phyloP scores from a whole-genome alignment of 768 basidiomycete species.

The Panus rudis region DNA sequence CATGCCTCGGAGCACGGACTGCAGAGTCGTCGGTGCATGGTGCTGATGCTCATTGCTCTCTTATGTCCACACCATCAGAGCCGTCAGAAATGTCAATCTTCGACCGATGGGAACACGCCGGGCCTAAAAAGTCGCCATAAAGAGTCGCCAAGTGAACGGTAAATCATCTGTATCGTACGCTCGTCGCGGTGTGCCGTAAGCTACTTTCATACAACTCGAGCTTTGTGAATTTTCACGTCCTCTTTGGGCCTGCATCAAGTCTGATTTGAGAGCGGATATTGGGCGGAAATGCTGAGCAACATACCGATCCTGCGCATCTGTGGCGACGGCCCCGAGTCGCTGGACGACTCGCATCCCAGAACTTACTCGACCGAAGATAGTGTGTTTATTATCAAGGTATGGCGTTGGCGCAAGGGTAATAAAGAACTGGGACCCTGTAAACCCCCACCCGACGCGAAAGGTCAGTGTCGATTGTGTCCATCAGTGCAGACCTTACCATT shows the following conservation, averaged over 20 bases:
- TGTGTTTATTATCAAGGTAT: conserved; percentile 78
- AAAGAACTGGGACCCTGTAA: conserved; percentile 89
- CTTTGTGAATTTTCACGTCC: conserved; percentile 89
- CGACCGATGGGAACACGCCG: too few species aligned
- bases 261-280: conserved; percentile 1
- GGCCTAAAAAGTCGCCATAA: too few species aligned
- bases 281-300: conserved; percentile 21
- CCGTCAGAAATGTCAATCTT: too few species aligned
- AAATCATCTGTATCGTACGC: too few species aligned
- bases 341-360: conserved; percentile 91
- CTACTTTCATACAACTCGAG: conserved; percentile 34
- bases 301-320: conserved; percentile 82
- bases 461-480: neutral
- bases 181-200: too few species aligned
- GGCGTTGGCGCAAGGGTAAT: conserved; percentile 80
- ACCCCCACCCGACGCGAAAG: conserved; percentile 25
- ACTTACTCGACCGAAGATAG: conserved; percentile 86
- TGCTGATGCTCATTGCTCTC: too few species aligned
- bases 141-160: too few species aligned
- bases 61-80: too few species aligned
- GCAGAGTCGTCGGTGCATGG: too few species aligned
- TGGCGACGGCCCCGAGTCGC: conserved; percentile 82
- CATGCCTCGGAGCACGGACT: too few species aligned
- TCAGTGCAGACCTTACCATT: conserved; percentile 44
- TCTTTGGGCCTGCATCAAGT: conserved; percentile 48